Conservation (phyloP, 1,139 yeast genomes). For the Keqinozyma sinolaborantium region DNA sequence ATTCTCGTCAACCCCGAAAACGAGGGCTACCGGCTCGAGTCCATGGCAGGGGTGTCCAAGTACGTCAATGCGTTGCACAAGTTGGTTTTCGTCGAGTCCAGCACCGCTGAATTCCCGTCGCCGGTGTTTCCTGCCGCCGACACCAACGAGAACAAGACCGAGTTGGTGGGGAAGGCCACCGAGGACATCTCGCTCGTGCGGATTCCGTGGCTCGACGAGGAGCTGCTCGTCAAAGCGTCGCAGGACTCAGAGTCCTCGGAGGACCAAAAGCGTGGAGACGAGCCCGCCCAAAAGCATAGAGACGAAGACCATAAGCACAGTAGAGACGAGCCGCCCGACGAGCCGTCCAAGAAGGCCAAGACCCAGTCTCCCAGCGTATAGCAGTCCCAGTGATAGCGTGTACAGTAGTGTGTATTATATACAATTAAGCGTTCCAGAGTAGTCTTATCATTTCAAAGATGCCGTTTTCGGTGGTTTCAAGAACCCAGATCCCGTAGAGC, state of each 20-base stretch:
- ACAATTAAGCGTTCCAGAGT: conserved; percentile 42
- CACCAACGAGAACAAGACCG: conserved; percentile 1
- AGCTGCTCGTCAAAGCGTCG: conserved; percentile 2
- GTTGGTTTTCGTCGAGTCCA: conserved; percentile 25
- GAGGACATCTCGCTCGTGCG: conserved; percentile 25
- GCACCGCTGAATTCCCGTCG: conserved; percentile 22
- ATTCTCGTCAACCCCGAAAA: conserved; percentile 37
- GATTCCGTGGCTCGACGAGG: conserved; percentile 46
- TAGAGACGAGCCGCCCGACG: conserved; percentile 7
- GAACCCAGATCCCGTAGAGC: conserved; percentile 62
- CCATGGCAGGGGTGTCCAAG: conserved; percentile 23
- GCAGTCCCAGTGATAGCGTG: background rate
- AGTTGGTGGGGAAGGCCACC: background rate
- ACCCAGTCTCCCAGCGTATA: background rate
- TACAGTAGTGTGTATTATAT: no score
- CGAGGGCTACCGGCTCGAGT: conserved; percentile 27
- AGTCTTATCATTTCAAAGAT: conserved; percentile 42
- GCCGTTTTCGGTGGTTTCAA: conserved; percentile 60
- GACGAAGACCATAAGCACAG: conserved; percentile 24
- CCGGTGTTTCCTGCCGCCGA: conserved; percentile 5
- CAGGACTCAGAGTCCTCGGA: conserved; percentile 2
- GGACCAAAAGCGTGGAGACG: conserved; percentile 1
- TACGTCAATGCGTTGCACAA: conserved; percentile 28
- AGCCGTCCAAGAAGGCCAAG: conserved; percentile 5
- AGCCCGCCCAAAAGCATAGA: conserved; percentile 3